These are phyloP conservation scores for Floccularia luteovirens DNA, from an alignment of 768 basidiomycete genomes.

Conservation along the genomic window DNA sequence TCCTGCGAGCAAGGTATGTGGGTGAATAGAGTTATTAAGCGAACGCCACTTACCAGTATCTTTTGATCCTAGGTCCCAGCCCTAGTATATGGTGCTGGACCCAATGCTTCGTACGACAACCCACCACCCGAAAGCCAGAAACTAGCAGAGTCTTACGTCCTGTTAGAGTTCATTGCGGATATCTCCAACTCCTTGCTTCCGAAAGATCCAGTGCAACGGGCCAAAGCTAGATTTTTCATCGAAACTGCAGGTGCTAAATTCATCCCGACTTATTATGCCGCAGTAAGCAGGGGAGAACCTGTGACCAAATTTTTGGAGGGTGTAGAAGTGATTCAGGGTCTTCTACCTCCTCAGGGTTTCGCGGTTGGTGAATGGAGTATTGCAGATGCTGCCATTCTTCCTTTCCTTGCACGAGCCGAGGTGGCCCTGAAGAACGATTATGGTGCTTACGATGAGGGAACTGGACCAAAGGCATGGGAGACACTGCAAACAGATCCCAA, in stretches of 20 bases:
- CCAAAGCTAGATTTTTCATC: constrained; percentile 57
- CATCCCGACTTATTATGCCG: constrained; percentile 25
- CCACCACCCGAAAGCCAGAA: constrained; percentile 57
- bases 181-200: constrained; percentile 50
- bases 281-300: constrained; percentile 29
- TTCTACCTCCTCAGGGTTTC: constrained; percentile 41
- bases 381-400: constrained; percentile 54
- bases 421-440: constrained; percentile 39
- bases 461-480: constrained; percentile 35
- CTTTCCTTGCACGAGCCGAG: constrained; percentile 52
- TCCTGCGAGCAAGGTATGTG: constrained; percentile 52
- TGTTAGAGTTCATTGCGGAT: constrained; percentile 63
- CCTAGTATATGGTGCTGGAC: constrained; percentile 55
- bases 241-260: constrained; percentile 44
- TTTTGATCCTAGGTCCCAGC: constrained; percentile 38
- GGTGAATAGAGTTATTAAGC: constrained; percentile 5
- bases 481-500: constrained; percentile 32
- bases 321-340: constrained; percentile 38
- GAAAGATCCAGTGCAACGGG: constrained; percentile 45
- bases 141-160: constrained; percentile 56
- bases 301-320: constrained; percentile 31
- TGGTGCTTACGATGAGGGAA: constrained; percentile 40
- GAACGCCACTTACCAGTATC: neutral
- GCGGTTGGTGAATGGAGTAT: constrained; percentile 46
- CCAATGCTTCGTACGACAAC: constrained; percentile 40